Conservation (phyloP, 441 rosid species). For the Euphorbia schlechtendalii region DNA sequence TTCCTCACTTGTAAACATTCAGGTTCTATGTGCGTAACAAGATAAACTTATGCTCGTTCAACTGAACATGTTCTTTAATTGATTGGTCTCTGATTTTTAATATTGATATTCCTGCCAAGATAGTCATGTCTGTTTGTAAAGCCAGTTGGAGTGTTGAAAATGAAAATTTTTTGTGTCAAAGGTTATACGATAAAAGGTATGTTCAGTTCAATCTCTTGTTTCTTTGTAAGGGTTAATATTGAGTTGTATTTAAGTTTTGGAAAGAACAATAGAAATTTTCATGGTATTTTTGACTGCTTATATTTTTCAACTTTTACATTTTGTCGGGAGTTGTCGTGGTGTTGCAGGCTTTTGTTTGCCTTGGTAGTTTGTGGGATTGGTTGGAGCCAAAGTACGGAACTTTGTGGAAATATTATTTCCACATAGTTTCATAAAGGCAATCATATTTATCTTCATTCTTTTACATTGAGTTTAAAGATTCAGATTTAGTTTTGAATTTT, state of each 20-base stretch:
- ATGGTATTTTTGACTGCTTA: too few species aligned
- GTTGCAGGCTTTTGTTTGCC: too few species aligned
- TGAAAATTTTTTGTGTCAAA: slow-evolving; percentile 52
- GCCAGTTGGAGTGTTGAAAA: slow-evolving; percentile 46
- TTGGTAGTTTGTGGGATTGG: too few species aligned
- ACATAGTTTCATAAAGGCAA: too few species aligned
- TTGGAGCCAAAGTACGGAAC: too few species aligned
- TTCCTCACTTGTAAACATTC: background rate
- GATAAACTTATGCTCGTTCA: background rate
- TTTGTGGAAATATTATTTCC: too few species aligned
- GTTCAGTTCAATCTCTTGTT: slow-evolving; percentile 7
- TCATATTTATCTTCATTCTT: background rate
- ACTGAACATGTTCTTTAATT: background rate
- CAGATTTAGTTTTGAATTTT: background rate
- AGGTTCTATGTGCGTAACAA: background rate
- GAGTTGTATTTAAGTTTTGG: background rate
- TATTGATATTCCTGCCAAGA: background rate
- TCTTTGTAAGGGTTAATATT: background rate
- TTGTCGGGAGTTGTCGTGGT: too few species aligned
- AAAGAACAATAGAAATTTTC: too few species aligned
- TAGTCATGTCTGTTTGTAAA: slow-evolving; percentile 32
- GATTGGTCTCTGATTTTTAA: slow-evolving; percentile 1
- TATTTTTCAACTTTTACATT: too few species aligned
- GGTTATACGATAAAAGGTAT: slow-evolving; percentile 47
- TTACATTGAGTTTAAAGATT: too few species aligned